phyloP scores from a whole-genome alignment of 129 eudicot genomes.

The Chrysanthemum seticuspe region DNA sequence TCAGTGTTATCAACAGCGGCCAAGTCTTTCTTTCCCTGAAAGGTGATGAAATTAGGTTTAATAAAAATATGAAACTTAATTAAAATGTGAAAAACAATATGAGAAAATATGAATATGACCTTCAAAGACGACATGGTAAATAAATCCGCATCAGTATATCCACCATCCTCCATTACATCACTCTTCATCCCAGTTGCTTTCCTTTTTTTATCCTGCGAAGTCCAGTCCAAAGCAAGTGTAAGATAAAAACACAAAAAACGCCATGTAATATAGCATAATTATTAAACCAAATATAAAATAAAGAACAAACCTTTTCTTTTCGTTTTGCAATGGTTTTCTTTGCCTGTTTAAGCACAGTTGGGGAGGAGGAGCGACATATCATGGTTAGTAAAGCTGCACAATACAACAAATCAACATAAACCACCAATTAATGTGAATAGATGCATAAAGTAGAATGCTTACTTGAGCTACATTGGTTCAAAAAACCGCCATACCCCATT shows the following conservation, averaged over 20 bases:
- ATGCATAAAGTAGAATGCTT: no score
- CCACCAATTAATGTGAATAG: background rate
- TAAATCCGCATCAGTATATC: conserved; percentile 62
- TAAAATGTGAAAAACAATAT: background rate
- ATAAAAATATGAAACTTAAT: background rate
- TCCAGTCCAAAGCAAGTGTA: background rate
- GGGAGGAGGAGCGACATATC: conserved; percentile 78
- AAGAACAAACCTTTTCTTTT: conserved; percentile 58
- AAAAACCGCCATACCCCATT: no score
- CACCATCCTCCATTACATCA: conserved; percentile 82
- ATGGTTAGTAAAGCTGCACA: conserved; percentile 82
- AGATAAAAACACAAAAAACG: background rate
- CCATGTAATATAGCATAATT: background rate
- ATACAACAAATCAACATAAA: conserved; percentile 5
- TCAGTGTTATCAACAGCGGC: conserved; percentile 23
- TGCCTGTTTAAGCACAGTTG: conserved; percentile 57
- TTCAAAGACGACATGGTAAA: conserved; percentile 59
- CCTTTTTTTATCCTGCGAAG: conserved; percentile 81
- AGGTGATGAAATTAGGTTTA: background rate
- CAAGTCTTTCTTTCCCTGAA: conserved; percentile 81
- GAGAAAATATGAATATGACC: conserved; percentile 37
- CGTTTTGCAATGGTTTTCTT: conserved; percentile 63
- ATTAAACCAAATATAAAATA: background rate
- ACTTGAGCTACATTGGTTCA: no score
- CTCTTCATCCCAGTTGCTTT: conserved; percentile 80